A percentile compares a stretch with the other conserved stretches of the same genome.
These are phyloP conservation scores for Volvariella volvacea DNA, from an alignment of 1,284 basidiomycete genomes.

Conservation along the genomic window DNA sequence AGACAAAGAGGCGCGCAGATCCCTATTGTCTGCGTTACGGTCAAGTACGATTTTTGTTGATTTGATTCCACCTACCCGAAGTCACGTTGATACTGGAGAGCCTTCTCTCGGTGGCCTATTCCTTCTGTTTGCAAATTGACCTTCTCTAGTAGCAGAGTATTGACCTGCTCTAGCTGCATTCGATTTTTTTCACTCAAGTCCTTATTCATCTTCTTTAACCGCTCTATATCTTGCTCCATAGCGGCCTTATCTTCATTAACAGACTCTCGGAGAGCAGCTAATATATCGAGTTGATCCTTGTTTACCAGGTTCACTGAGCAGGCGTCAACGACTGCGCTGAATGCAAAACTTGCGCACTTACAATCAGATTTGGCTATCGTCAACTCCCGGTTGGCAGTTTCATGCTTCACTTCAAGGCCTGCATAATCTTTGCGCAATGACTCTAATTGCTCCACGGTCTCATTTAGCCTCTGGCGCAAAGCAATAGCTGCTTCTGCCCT, in stretches of 20 bases:
- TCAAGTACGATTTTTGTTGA: too few species aligned
- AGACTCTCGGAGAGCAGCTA: conserved; percentile 77
- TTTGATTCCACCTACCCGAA: conserved; percentile 52
- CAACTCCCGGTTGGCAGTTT: conserved; percentile 63
- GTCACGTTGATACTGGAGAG: conserved; percentile 76
- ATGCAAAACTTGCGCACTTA: conserved; percentile 32
- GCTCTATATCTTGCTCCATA: conserved; percentile 63
- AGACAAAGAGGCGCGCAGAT: conserved; percentile 66
- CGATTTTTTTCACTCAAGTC: conserved; percentile 79
- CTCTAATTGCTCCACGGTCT: conserved; percentile 82
- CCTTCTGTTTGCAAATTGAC: conserved; percentile 84
- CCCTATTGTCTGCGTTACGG: conserved; percentile 35
- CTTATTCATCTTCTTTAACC: conserved; percentile 63
- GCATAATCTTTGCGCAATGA: conserved; percentile 59
- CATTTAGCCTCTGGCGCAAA: conserved; percentile 80
- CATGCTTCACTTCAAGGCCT: conserved; percentile 68
- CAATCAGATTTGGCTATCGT: conserved; percentile 84
- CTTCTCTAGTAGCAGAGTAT: conserved; percentile 83
- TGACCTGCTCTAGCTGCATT: conserved; percentile 90
- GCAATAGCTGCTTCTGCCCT: conserved; percentile 86
- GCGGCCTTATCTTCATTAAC: conserved; percentile 82
- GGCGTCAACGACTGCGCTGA: conserved; percentile 4
- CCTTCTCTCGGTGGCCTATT: conserved; percentile 77
- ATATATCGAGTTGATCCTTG: conserved; percentile 80
- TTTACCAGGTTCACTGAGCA: conserved; percentile 72